Conservation (phyloP, 495 filamentous ascomycete genomes). For the Daldinia bambusicola region DNA sequence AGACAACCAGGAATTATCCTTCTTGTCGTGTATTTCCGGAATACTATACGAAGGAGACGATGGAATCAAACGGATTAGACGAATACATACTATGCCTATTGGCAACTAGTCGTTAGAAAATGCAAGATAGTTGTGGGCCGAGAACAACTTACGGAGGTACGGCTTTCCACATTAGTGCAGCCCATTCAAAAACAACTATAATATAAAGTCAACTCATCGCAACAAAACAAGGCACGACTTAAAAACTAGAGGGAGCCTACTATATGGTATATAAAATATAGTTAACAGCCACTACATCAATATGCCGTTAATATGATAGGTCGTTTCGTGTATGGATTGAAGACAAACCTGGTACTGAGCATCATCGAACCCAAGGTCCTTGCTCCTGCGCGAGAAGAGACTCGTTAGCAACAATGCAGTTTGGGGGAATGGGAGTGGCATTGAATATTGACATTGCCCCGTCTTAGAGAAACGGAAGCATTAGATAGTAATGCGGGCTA, state of each 20-base stretch:
- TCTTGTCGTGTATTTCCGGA: background rate
- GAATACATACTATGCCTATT: slow-evolving; percentile 45
- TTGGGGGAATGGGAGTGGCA: background rate
- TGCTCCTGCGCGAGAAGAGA: slow-evolving; percentile 27
- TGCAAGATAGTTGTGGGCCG: background rate
- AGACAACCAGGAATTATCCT: background rate
- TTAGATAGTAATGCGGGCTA: too few species aligned
- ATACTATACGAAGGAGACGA: background rate
- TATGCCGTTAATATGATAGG: slow-evolving; percentile 1
- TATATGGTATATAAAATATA: slow-evolving; percentile 78
- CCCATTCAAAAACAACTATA: slow-evolving; percentile 71
- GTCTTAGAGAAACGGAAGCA: too few species aligned
- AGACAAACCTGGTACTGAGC: slow-evolving; percentile 50
- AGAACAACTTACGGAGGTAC: slow-evolving; percentile 57
- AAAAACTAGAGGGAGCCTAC: slow-evolving; percentile 33
- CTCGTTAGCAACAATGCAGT: slow-evolving; percentile 8
- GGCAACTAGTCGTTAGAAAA: slow-evolving; percentile 28
- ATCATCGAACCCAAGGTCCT: slow-evolving; percentile 54
- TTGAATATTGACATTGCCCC: too few species aligned
- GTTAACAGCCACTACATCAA: slow-evolving; percentile 74
- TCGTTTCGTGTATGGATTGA: too few species aligned
- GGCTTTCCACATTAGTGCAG: slow-evolving; percentile 77
- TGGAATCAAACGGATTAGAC: background rate
- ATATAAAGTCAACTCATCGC: slow-evolving; percentile 48
- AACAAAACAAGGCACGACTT: background rate